Conservation (phyloP, 2,329 filamentous ascomycete species). For the Epichloe bromicola region DNA sequence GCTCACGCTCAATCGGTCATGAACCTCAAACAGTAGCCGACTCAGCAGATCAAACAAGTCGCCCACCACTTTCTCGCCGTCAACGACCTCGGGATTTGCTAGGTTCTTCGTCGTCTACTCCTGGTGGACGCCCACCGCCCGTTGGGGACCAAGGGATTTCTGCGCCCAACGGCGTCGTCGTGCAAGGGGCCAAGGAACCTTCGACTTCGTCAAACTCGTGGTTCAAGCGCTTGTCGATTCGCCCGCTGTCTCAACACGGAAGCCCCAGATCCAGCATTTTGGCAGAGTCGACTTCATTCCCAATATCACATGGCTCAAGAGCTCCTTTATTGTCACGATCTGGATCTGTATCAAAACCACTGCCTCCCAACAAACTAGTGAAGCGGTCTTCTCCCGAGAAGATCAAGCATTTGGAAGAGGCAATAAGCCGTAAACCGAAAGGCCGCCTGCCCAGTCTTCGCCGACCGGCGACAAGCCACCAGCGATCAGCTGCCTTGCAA, state of each 20-base stretch:
- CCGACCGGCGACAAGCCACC: constrained; percentile 66
- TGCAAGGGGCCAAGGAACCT: constrained; percentile 40
- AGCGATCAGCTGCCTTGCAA: constrained; percentile 59
- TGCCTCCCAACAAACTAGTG: constrained; percentile 62
- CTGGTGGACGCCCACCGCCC: constrained; percentile 30
- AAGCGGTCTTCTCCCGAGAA: constrained; percentile 52
- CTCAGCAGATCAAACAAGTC: constrained; percentile 17
- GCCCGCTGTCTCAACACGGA: constrained; percentile 51
- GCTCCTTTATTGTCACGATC: constrained; percentile 45
- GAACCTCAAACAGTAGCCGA: constrained; percentile 13
- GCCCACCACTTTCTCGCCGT: constrained; percentile 25
- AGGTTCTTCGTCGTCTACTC: constrained; percentile 25
- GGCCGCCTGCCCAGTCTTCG: constrained; percentile 54
- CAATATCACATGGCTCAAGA: constrained; percentile 52
- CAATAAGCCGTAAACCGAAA: constrained; percentile 36
- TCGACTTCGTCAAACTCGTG: constrained; percentile 53
- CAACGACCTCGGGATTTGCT: constrained; percentile 27
- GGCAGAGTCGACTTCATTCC: constrained; percentile 51
- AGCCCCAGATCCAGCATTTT: constrained; percentile 52
- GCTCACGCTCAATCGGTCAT: not conserved
- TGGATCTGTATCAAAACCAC: constrained; percentile 25
- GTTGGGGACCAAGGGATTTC: constrained; percentile 9
- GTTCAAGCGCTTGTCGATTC: constrained; percentile 57
- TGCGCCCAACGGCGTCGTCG: constrained; percentile 11
- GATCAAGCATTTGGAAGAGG: constrained; percentile 25